Base-by-base conservation (phyloP, 2,329 filamentous ascomycete species). In the Talaromyces sp. region DNA sequence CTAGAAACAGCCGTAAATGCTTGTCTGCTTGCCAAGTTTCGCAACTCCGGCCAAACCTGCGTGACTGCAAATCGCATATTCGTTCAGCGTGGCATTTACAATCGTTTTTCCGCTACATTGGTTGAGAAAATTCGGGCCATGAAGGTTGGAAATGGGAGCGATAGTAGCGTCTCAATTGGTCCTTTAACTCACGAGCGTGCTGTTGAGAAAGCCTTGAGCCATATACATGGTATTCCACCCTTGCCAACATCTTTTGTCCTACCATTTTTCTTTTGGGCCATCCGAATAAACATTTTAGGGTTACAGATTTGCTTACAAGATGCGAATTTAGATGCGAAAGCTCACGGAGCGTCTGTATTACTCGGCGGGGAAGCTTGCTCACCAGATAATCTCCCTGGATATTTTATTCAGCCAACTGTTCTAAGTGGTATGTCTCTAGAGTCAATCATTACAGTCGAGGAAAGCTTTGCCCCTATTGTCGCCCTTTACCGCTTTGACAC, bases 1-100 rank as follows among this genome's bases (percentile, higher is more conserved):
- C 59, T 79, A n/a, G 72, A 76, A 17, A 63, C 68, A 31, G 71
- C 72, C 2, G 62, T 71, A 7, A 62, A 62, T 72, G 89, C 86
- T 10, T 29, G n/a, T 21, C 17, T 56, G 21, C 21, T 41, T 29
- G 14, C 24, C 6, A 56, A 56, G 26, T 56, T 41, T 11, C 24
- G 38, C 11, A 46, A 17, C 17, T 27, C 19, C 27, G 54, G 38
- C 11, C 54, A 56, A 26, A 46, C 54, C 13, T 56, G 38, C 54
- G 17, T 29, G 4, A n/a, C 21, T 29, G 35, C 38, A 17, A 56
- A 56, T 17, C 13, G 54, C 9, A 46, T 56, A 43, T 49, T 26
- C 26, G 54, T 46, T 35, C 38, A 56, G 27, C 11, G 53, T n/a
- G 53, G 53, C 19, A 9, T 55, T 41, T 43, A 43, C 14, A n/a